A percentile compares a stretch with the other conserved stretches of the same genome.
These are phyloP conservation scores for Lepraria neglecta DNA, from an alignment of 495 filamentous ascomycete genomes.

Conservation along the genomic window DNA sequence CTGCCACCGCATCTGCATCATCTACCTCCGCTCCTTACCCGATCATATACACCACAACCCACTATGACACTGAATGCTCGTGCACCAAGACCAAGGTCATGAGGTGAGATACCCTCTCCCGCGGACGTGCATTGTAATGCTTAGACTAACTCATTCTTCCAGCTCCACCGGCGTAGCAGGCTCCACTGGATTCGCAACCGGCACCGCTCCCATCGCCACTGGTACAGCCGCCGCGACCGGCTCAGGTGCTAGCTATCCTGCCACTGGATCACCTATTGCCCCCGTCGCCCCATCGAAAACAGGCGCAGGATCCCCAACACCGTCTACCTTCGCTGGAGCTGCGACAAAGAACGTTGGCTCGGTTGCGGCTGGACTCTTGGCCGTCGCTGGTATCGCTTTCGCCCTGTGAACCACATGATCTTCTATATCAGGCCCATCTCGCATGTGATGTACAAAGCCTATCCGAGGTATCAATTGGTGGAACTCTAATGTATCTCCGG, in stretches of 20 bases:
- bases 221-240: constrained; percentile 21
- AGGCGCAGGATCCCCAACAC: constrained; percentile 16
- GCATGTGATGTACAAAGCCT: constrained; percentile 14
- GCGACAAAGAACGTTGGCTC: constrained; percentile 27
- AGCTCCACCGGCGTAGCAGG: constrained; percentile 17
- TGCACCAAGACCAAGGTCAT: constrained; percentile 26
- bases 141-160: constrained; percentile 11
- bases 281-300: constrained; percentile 21
- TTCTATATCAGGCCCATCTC: constrained; percentile 26
- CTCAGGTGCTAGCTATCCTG: constrained; percentile 9
- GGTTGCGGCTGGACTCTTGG: constrained; percentile 25
- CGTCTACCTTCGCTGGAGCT: constrained; percentile 23
- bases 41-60: constrained; percentile 25
- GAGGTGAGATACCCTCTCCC: constrained; percentile 13
- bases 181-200: constrained; percentile 21
- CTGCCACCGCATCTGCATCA: constrained; percentile 16
- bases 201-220: constrained; percentile 19
- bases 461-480: constrained; percentile 11
- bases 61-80: constrained; percentile 25
- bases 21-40: constrained; percentile 25
- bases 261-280: constrained; percentile 26
- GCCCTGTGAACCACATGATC: constrained; percentile 15
- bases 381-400: constrained; percentile 24
- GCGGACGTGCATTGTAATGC: neutral
- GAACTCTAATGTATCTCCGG: constrained; percentile 9